Evolutionary conservation across 2,329 filamentous ascomycete genomes (phyloP).

Genomic region (Drechslerella coelobrocha): DNA sequence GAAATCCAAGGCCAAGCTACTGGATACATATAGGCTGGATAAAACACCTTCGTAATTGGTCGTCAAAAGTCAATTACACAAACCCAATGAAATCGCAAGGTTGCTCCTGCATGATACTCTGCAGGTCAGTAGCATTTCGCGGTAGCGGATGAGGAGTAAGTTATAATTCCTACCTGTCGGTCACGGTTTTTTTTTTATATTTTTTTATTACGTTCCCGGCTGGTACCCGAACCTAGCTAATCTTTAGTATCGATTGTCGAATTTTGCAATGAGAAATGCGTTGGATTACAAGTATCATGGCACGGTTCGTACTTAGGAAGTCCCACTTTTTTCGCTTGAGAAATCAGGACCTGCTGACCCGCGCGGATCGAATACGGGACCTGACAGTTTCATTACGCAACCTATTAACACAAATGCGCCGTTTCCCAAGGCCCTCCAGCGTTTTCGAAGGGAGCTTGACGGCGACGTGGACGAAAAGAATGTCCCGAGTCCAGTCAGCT

Average conservation of each 20-base stretch:
- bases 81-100: not conserved
- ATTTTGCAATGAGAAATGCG: conserved; percentile 4
- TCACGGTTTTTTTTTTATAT: not conserved
- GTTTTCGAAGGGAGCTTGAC: conserved; percentile 3
- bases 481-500: conserved; percentile 9
- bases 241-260: not conserved
- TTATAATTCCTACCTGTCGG: not conserved
- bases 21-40: not conserved
- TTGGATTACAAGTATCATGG: conserved; percentile 1
- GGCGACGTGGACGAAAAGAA: conserved; percentile 14
- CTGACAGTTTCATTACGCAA: not conserved
- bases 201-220: too few relatives aligned
- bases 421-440: conserved; percentile 6
- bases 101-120: not conserved
- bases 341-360: not conserved
- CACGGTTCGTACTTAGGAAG: not conserved
- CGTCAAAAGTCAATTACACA: not conserved
- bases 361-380: not conserved
- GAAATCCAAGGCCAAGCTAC: not conserved
- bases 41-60: not conserved
- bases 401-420: not conserved
- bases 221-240: not conserved
- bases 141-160: conserved; percentile 1
- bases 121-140: not conserved
- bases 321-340: not conserved